Conservation (phyloP, 495 filamentous ascomycete species). For the Lepidopterella palustris region DNA sequence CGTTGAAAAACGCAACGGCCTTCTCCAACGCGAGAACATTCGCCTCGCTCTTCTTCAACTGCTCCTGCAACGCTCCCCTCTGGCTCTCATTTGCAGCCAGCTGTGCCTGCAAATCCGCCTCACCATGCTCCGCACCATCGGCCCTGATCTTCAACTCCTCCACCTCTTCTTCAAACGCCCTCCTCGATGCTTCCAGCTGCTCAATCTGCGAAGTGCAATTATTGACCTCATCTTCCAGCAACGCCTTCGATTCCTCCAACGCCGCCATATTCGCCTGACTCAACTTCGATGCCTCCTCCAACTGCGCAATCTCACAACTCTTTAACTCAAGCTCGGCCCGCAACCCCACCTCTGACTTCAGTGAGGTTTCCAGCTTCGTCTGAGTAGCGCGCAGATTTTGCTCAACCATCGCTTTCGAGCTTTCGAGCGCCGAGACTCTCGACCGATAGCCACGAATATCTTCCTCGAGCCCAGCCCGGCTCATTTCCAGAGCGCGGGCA, state of each 20-base stretch:
- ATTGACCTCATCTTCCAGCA: slow-evolving; percentile 7
- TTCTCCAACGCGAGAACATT: slow-evolving; percentile 3
- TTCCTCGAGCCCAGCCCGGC: slow-evolving; percentile 9
- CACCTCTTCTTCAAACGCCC: slow-evolving; percentile 12
- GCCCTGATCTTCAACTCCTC: neutral
- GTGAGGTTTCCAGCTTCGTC: slow-evolving; percentile 9
- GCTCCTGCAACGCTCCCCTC: neutral
- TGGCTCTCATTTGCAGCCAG: slow-evolving; percentile 1
- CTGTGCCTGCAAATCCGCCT: neutral
- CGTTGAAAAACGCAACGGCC: slow-evolving; percentile 7
- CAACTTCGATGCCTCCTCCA: slow-evolving; percentile 1
- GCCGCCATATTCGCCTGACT: slow-evolving; percentile 2
- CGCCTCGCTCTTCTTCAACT: neutral
- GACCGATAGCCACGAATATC: slow-evolving; percentile 15
- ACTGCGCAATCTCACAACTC: slow-evolving; percentile 10
- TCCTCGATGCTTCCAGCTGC: slow-evolving; percentile 10
- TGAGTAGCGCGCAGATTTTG: slow-evolving; percentile 11
- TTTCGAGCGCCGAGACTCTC: slow-evolving; percentile 14
- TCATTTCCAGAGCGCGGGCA: slow-evolving; percentile 3
- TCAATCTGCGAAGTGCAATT: slow-evolving; percentile 3
- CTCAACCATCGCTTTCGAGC: slow-evolving; percentile 7
- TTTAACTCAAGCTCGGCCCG: slow-evolving; percentile 14
- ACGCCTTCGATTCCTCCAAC: slow-evolving; percentile 7
- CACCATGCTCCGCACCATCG: neutral
- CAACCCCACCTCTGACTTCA: slow-evolving; percentile 10